These are phyloP conservation scores for Dorcoceras hygrometricum DNA, from an alignment of 257 asterid species.

Conservation along the genomic window DNA sequence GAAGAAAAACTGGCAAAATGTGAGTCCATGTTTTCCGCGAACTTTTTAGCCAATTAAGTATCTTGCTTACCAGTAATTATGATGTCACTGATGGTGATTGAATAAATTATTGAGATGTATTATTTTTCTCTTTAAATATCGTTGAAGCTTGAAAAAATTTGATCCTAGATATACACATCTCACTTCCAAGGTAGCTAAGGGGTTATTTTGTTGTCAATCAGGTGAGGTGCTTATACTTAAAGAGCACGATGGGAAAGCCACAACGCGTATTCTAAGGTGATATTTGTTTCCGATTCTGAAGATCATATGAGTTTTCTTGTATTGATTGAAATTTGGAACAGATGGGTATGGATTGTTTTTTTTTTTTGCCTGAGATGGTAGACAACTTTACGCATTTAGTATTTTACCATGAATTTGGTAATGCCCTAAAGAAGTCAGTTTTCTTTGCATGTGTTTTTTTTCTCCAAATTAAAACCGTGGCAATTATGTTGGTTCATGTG, in stretches of 20 bases:
- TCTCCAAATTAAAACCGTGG: too few species aligned
- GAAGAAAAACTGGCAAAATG: slow-evolving; percentile 57
- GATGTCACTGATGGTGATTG: too few species aligned
- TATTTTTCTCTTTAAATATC: too few species aligned
- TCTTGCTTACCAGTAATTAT: neutral
- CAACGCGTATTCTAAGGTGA: slow-evolving; percentile 41
- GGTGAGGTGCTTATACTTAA: slow-evolving; percentile 55
- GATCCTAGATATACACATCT: too few species aligned
- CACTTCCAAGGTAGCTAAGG: neutral
- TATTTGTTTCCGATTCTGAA: neutral
- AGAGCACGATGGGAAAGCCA: slow-evolving; percentile 56
- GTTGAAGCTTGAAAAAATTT: too few species aligned
- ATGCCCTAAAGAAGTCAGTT: neutral
- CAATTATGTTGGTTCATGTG: too few species aligned
- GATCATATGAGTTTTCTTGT: slow-evolving; percentile 11
- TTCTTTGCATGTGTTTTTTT: too few species aligned
- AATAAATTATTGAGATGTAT: too few species aligned
- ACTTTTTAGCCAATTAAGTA: neutral
- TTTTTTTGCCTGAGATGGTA: slow-evolving; percentile 13
- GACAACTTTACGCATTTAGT: neutral
- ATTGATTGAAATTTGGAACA: neutral
- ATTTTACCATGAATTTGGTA: neutral
- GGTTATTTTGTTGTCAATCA: slow-evolving; percentile 19
- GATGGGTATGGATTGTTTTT: slow-evolving; percentile 9
- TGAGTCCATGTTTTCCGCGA: slow-evolving; percentile 25